Percentiles rank a stretch among this genome's conserved stretches.
Conservation (phyloP, 1,284 basidiomycete species). For the Caloboletus firmus region DNA sequence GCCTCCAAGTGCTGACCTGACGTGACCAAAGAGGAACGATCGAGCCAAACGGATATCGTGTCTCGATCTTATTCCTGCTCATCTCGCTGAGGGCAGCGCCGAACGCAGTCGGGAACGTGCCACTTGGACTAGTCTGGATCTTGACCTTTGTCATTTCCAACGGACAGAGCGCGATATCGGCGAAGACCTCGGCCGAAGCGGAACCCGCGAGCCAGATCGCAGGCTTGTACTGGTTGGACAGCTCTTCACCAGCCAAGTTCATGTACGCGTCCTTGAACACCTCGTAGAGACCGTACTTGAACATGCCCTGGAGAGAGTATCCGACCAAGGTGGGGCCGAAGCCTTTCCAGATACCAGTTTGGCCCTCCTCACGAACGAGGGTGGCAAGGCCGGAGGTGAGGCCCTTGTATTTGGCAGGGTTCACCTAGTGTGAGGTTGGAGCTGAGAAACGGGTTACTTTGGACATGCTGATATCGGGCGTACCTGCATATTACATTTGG, state of each 20-base stretch:
- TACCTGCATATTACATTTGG: constrained; percentile 98
- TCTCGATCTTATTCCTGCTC: constrained; percentile 60
- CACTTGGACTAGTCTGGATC: constrained; percentile 72
- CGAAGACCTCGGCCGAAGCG: constrained; percentile 92
- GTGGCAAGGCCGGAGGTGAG: constrained; percentile 71
- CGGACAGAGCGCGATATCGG: constrained; percentile 85
- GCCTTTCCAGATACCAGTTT: constrained; percentile 88
- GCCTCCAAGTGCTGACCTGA: constrained; percentile 48
- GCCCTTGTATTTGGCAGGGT: constrained; percentile 76
- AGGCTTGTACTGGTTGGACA: constrained; percentile 84
- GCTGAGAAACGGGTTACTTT: not conserved
- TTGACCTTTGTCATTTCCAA: constrained; percentile 86
- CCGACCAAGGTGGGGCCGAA: constrained; percentile 90
- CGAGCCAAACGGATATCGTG: constrained; percentile 80
- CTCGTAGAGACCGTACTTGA: constrained; percentile 97
- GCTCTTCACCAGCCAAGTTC: constrained; percentile 83
- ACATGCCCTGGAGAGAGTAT: constrained; percentile 94
- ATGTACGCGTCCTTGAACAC: constrained; percentile 91
- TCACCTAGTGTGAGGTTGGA: constrained; percentile 42
- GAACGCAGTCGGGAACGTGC: constrained; percentile 74
- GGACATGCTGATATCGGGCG: constrained; percentile 23
- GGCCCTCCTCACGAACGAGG: constrained; percentile 81
- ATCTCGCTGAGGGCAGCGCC: constrained; percentile 69
- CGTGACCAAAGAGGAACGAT: constrained; percentile 81
- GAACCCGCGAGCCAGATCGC: constrained; percentile 94